These are phyloP conservation scores for Bacterosira constricta DNA, from an alignment of 108 stramenopile species.

Conservation along the genomic window DNA sequence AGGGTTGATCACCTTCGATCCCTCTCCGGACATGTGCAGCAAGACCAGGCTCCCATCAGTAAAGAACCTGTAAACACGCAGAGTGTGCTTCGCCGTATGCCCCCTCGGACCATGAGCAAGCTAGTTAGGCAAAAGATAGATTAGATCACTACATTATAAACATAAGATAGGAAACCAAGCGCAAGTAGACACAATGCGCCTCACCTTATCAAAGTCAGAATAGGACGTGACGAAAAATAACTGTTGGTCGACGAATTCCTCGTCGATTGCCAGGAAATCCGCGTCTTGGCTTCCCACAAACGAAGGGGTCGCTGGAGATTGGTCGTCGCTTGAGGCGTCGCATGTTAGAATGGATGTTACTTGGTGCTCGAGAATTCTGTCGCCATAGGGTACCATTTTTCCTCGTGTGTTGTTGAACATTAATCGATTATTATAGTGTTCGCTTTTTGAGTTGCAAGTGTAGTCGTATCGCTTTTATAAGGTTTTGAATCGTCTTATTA, in stretches of 20 bases:
- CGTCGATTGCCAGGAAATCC: background rate
- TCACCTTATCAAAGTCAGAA: slow-evolving; percentile 82
- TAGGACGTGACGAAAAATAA: slow-evolving; percentile 79
- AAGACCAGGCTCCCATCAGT: slow-evolving; percentile 87
- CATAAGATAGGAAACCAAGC: no score
- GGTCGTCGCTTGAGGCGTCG: slow-evolving; percentile 18
- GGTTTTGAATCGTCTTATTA: no score
- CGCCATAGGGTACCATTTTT: background rate
- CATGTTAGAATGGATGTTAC: slow-evolving; percentile 16
- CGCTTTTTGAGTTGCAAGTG: no score
- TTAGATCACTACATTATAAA: no score
- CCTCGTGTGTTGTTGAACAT: no score
- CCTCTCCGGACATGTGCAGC: slow-evolving; percentile 77
- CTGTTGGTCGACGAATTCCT: slow-evolving; percentile 35
- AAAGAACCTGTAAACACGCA: slow-evolving; percentile 86
- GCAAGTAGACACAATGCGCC: no score
- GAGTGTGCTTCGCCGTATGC: slow-evolving; percentile 68
- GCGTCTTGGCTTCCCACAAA: background rate
- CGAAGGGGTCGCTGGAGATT: no score
- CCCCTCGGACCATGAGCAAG: slow-evolving; percentile 94
- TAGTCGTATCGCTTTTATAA: no score
- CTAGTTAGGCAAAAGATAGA: no score
- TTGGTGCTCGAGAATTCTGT: background rate
- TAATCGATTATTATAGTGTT: no score
- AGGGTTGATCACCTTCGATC: slow-evolving; percentile 82